Conservation (phyloP, 176 grass and related monocot genomes). For the Bothriochloa decipiens region DNA sequence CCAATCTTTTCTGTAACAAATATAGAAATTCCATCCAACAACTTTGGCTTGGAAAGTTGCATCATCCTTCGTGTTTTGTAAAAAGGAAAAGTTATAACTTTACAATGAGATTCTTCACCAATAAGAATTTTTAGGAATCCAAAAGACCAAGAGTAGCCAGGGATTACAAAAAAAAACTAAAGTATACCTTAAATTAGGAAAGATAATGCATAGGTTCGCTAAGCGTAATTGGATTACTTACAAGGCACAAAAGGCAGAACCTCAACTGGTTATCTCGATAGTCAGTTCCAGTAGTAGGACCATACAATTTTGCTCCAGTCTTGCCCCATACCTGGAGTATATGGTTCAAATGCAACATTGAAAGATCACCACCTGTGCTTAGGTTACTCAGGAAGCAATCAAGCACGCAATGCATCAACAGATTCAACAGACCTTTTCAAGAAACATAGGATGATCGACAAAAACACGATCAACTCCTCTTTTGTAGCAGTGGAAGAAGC, state of each 20-base stretch:
- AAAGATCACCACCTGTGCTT: constrained; percentile 11
- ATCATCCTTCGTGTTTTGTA: not conserved
- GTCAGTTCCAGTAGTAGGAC: constrained; percentile 79
- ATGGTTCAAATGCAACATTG: constrained; percentile 24
- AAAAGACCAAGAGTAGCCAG: constrained; percentile 18
- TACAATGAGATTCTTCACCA: not conserved
- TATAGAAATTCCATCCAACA: not conserved
- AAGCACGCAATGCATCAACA: not conserved
- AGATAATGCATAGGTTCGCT: not conserved
- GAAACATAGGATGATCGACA: constrained; percentile 75
- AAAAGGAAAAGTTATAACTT: not conserved
- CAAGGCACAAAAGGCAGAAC: constrained; percentile 84
- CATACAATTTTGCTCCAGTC: constrained; percentile 88
- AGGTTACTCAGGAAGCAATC: not conserved
- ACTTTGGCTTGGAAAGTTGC: not conserved
- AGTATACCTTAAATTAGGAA: not conserved
- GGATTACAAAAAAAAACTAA: not conserved
- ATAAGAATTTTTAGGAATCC: not conserved
- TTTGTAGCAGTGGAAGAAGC: constrained; percentile 77
- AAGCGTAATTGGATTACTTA: constrained; percentile 49
- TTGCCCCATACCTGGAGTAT: constrained; percentile 82
- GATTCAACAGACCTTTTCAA: constrained; percentile 50
- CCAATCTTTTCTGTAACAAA: not conserved
- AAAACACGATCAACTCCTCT: constrained; percentile 76
- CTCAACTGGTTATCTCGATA: constrained; percentile 81